Base-by-base conservation (phyloP, 2,329 filamentous ascomycete genomes). In the Biscogniauxia mediterranea region DNA sequence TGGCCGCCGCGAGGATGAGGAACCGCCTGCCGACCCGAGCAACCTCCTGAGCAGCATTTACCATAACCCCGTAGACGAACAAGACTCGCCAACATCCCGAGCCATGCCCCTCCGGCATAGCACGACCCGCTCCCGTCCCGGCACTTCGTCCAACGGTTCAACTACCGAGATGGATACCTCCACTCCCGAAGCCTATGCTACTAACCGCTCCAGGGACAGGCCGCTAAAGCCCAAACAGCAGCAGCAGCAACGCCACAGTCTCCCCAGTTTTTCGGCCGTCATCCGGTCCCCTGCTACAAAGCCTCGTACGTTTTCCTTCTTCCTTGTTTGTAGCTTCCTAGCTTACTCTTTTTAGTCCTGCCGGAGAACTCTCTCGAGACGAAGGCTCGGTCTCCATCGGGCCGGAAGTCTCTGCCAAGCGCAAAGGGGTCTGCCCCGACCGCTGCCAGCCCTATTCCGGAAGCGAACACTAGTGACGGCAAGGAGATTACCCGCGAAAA, bases 401-500 rank as follows among this genome's bases (percentile, higher is more conserved):
- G 68, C 11, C 69, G 71, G 28, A 71, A 70, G 53, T 74, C 73
- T 17, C 61, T 75, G 55, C 73, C 73, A 17, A 72, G 66, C 49
- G 64, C 66, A 15, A 69, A 68, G 59, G 65, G 69, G 6, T 67
- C 71, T 20, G 61, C 58, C 5, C 63, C 71, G 26, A 66, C 69
- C 7, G 57, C 61, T n/a, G 67, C 69, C 17, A 68, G 61, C 25
- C 62, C 69, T 1, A 65, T 60, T 20, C 58, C 68, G 9, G 60
- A 62, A 23, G 52, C 63, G 13, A 54, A 46, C 5, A 57, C 52
- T 19, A 61, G 28, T 28, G 66, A 68, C 19, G 61, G 56, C n/a
- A 55, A 60, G 4, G 78, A 80, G 28, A 85, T 86, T 59, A 83
- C 76, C 7, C 75, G 74, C 32, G 76, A 77, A 0, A 80, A 70